phyloP scores from a whole-genome alignment of 208 protist genomes.

The Acanthamoeba lenticulata region DNA sequence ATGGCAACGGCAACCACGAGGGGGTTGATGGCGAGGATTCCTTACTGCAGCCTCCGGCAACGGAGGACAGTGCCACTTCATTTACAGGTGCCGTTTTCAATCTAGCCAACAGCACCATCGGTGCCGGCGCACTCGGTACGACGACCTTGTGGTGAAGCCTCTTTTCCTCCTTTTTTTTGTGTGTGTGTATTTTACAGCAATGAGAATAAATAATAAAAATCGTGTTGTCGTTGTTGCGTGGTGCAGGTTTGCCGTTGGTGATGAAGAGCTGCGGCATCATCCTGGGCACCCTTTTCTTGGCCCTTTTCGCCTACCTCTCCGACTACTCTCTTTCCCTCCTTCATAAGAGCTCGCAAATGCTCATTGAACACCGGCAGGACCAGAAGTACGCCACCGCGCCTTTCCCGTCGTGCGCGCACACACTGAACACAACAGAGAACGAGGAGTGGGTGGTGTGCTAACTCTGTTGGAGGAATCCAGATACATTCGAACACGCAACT shows the following conservation, averaged over 20 bases:
- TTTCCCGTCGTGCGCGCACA: not conserved
- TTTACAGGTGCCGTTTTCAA: slow-evolving; percentile 2
- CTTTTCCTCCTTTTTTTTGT: not conserved
- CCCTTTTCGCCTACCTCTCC: slow-evolving; percentile 27
- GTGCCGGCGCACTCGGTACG: not conserved
- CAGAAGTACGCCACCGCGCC: not conserved
- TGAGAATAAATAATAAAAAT: not conserved
- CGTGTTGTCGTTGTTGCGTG: not conserved
- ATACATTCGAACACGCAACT: slow-evolving; percentile 7
- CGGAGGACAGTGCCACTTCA: not conserved
- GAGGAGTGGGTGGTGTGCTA: not conserved
- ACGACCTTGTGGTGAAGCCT: not conserved
- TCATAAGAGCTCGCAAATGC: not conserved
- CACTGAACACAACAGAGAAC: not conserved
- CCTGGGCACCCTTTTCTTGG: not conserved
- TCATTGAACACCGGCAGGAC: not conserved
- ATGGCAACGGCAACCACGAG: not conserved
- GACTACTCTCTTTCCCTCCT: slow-evolving; percentile 19
- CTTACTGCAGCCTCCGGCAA: not conserved
- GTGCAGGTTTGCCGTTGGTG: not conserved
- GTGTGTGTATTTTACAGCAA: not conserved
- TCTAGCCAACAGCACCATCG: slow-evolving; percentile 34
- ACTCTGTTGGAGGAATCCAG: too few species aligned
- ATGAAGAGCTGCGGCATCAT: slow-evolving; percentile 39
- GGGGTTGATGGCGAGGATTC: not conserved